phyloP scores from a whole-genome alignment of 2,329 filamentous ascomycete genomes.

The Pleurostoma richardsiae region DNA sequence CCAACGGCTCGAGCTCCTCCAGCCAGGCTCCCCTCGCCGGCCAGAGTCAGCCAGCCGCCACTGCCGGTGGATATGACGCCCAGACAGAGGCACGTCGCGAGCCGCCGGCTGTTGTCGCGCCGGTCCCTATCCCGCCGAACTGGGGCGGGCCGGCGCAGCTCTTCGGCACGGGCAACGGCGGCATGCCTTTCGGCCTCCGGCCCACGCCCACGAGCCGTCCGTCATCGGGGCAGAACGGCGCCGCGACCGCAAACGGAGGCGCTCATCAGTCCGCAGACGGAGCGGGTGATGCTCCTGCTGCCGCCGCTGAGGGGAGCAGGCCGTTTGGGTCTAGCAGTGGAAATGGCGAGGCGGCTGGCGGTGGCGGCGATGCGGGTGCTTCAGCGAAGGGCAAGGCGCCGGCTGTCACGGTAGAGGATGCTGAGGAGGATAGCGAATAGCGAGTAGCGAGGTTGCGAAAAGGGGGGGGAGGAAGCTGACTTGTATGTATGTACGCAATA shows the following conservation, averaged over 20 bases:
- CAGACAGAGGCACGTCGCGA: constrained; percentile 8
- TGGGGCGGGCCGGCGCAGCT: constrained; percentile 48
- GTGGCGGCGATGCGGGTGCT: constrained; percentile 9
- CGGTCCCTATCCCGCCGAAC: constrained; percentile 41
- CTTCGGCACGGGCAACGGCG: constrained; percentile 28
- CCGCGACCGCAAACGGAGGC: not conserved
- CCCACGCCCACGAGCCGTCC: constrained; percentile 7
- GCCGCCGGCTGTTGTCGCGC: constrained; percentile 34
- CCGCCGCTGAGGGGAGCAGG: too few relatives aligned
- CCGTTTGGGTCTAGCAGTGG: not conserved
- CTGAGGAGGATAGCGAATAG: constrained; percentile 7
- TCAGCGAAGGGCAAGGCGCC: constrained; percentile 20
- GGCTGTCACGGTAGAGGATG: constrained; percentile 7
- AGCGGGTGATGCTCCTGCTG: not conserved
- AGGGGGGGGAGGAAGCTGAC: too few relatives aligned
- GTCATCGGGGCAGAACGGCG: not conserved
- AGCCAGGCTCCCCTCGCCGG: not conserved
- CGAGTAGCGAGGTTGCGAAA: not conserved
- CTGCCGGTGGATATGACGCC: not conserved
- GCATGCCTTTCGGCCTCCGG: constrained; percentile 12
- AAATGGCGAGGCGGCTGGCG: constrained; percentile 1
- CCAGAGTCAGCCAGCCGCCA: not conserved
- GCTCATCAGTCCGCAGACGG: not conserved
- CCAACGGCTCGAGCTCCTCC: not conserved
- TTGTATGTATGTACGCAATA: too few relatives aligned